Base-by-base conservation (phyloP, 2,329 filamentous ascomycete genomes). In the Cadophora sp. region DNA sequence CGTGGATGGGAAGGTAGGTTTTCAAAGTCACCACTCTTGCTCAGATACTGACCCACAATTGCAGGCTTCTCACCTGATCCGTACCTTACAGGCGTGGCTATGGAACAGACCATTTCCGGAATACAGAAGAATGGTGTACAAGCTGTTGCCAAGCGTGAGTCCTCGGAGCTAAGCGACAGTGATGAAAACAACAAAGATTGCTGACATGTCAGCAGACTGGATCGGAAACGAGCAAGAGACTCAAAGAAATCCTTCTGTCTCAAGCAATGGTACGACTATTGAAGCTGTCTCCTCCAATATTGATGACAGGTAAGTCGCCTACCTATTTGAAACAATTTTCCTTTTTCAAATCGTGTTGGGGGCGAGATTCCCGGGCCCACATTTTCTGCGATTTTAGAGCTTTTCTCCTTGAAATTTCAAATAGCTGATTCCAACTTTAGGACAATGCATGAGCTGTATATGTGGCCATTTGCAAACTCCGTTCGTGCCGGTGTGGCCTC, bases 391-490 rank as follows among this genome's bases (percentile, higher is more conserved):
- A 20, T 20, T 0, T 45, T 45, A 16, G 5, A 18, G 16, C 5
- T 20, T n/a, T 18, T 45, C 6, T 8, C 45, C 20, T 22, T 2
- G 6, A 11, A 20, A 8, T 48, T 20, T 22, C n/a, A 8, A 43
- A 6, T 6, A 27, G 13, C 36, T 58, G 36, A 58, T 16, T 33
- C 13, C 2, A 1, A 8, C 14, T 2, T 6, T 39, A 58, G 90
- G 69, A 90, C 91, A 0, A 81, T 93, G 75, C 91, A 93, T 73
- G 91, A 94, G 77, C 78, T 93, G 6, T 94, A 93, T 75, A 84
- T 90, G 30, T 94, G 91, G 91, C 91, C 91, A 0, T 94, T 94
- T 74, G 89, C 86, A 30, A 90, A 94, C 74, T 89, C 89, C 1
- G 85, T 93, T 62, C 83, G 83, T 64, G 90, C 90, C 9, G 89